Base-by-base conservation (phyloP, 768 basidiomycete genomes). In the Calocera cornea region DNA sequence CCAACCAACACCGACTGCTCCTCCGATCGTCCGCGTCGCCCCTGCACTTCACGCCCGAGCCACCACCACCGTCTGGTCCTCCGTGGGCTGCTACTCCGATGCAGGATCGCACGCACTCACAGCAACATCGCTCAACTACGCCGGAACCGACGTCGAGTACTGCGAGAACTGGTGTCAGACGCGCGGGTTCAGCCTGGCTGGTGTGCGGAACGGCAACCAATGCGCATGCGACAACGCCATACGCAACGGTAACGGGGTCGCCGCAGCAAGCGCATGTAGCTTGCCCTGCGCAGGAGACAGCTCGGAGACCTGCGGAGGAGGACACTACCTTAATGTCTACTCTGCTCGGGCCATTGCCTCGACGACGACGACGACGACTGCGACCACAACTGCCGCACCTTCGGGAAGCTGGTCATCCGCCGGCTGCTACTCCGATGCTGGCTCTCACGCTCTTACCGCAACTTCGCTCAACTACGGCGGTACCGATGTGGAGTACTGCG, bases 211-310 rank as follows among this genome's bases (percentile, higher is more conserved):
- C 36, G 66, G 66, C 33, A 34, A 27, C n/a, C 41, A 60, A 34
- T 66, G 68, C 68, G 64, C 34, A 65, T 69, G 68, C 60, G 68
- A 64, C 24, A 69, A 66, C n/a, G 33, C 65, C 54, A 41, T 66
- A 36, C 34, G 54, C 27, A 60, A 60, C 19, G 54, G 54, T 19
- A 12, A 29, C 16, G 27, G 31, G 31, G 5, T 10, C 14, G 31
- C 54, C 7, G 24, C 44, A 3, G 7, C 44, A 8, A 24, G 44
- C 44, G 44, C 44, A 47, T 60, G 54, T 22, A 27, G 22, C 54
- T 16, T 33, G 16, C 27, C 54, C 19, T 60, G 54, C 19, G 14
- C 24, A 10, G 54, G 54, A 11, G 31, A 60, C 54, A 29, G 14
- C 27, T 11, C 54, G 5, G 54, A 60, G 31, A 60, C 19, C 27